Conservation (phyloP, 1,284 basidiomycete genomes). For the Apiotrichum montevideense region DNA sequence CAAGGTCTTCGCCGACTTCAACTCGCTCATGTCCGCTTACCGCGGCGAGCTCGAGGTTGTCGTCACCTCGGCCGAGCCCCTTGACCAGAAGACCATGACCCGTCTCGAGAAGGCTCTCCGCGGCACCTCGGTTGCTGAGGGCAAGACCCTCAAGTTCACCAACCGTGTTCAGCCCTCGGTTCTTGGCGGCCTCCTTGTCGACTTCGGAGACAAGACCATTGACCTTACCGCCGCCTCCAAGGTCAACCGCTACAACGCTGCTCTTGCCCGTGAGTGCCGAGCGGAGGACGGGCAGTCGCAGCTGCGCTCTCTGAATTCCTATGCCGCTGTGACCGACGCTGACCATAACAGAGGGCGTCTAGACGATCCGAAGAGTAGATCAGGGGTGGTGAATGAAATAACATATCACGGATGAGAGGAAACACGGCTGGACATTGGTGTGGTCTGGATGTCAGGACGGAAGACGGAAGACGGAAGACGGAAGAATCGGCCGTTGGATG, state of each 20-base stretch:
- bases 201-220: conserved; percentile 94
- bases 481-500: too few relatives aligned
- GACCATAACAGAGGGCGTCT: conserved; percentile 28
- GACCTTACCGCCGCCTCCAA: conserved; percentile 89
- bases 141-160: conserved; percentile 75
- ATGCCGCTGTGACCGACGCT: too few relatives aligned
- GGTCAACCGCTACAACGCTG: conserved; percentile 88
- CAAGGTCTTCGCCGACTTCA: conserved; percentile 87
- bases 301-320: neutral
- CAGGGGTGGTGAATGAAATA: conserved; percentile 18
- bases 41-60: conserved; percentile 89
- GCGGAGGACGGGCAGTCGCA: conserved; percentile 2
- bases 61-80: conserved; percentile 78
- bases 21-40: conserved; percentile 80
- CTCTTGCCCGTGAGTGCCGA: conserved; percentile 61
- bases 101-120: conserved; percentile 78
- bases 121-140: conserved; percentile 73
- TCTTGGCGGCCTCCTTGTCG: conserved; percentile 84
- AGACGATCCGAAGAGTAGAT: conserved; percentile 16
- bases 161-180: conserved; percentile 90
- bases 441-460: too few relatives aligned
- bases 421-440: too few relatives aligned
- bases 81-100: conserved; percentile 64
- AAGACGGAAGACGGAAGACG: too few relatives aligned
- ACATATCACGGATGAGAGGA: conserved; percentile 9